A percentile compares a stretch with the other conserved stretches of the same genome.
Evolutionary conservation across 495 filamentous ascomycete species (phyloP).

Genomic region (Astrocystis sublimbata): DNA sequence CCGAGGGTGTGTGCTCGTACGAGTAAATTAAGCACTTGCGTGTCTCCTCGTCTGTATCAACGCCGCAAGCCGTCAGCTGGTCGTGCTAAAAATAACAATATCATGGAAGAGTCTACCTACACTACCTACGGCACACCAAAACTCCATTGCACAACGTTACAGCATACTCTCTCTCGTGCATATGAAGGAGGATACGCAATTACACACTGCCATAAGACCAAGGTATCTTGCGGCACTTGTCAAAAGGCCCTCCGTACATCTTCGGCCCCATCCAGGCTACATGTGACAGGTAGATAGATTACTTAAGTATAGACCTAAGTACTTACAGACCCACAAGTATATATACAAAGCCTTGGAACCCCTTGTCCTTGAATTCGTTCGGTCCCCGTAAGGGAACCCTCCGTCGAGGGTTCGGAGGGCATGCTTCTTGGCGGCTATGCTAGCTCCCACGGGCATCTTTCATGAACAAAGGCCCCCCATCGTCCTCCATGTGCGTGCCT

Average conservation of each 20-base stretch:
- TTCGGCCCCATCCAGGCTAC: slow-evolving; percentile 6
- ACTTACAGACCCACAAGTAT: background rate
- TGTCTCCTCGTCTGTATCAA: background rate
- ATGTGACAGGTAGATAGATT: slow-evolving; percentile 1
- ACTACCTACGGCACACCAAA: too few relatives aligned
- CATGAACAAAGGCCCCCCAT: background rate
- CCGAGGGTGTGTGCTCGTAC: too few relatives aligned
- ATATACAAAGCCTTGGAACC: background rate
- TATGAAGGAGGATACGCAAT: background rate
- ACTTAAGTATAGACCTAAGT: too few relatives aligned
- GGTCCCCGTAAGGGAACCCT: background rate
- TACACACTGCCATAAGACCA: background rate
- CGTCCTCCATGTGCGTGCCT: background rate
- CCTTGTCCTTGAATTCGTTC: background rate
- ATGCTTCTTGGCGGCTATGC: background rate
- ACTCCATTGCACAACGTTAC: too few relatives aligned
- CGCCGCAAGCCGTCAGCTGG: background rate
- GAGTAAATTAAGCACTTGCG: too few relatives aligned
- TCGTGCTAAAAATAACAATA: slow-evolving; percentile 11
- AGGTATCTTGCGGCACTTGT: background rate
- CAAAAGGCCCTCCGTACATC: slow-evolving; percentile 17
- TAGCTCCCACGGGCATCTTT: slow-evolving; percentile 8
- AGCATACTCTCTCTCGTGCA: background rate
- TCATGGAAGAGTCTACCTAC: background rate
- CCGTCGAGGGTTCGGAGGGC: too few relatives aligned